Base-by-base conservation (phyloP, 2,329 filamentous ascomycete species). In the Lasiodiplodia sp. region DNA sequence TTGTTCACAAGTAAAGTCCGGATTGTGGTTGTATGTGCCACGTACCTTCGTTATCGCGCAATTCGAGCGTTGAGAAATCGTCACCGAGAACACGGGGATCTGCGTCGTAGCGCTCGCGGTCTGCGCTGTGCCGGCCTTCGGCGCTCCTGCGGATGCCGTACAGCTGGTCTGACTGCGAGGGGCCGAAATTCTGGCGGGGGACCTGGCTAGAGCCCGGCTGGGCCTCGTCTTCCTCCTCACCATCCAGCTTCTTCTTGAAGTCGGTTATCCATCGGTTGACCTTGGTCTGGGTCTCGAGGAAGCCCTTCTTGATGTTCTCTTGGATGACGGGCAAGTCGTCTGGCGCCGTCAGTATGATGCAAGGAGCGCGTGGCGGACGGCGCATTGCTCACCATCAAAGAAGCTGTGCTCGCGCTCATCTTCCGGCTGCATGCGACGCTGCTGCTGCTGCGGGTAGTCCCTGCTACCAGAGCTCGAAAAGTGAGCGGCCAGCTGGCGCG, bases 301-400 rank as follows among this genome's bases (percentile, higher is more conserved):
- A 99, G 4, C 96, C 96, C 82, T 98, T 96, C 77, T 91, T 91
- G 73, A 99, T 87, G 76, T 96, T 97, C 78, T 97, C 93, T 72
- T 90, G 91, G 77, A 99, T 97, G 62, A 95, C 89, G 1, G 96
- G 95, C 16, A 99, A 87, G 73, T 99, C 96, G 75, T 99, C 96
- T 89, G 72, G 44, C 23, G 28, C 7, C 47, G 47, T 64, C 47
- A 64, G 47, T 38, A 31, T 23, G 58, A 23, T 10, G 16, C 21
- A 28, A 23, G 21, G 18, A 14, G 60, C 31, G 44, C 25, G 23
- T 16, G 44, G 38, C 28, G 23, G 37, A 37, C 4, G 16, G 2
- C n/a, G 25, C 10, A 68, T 21, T 49, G 25, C 68, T 67, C 81
- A 89, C 86, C 88, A 74, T 99, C 96, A 73, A 98, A 88, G 80